These are phyloP conservation scores for Cutaneotrichosporon sp. DNA, from an alignment of 1,284 basidiomycete genomes.

Conservation along the genomic window DNA sequence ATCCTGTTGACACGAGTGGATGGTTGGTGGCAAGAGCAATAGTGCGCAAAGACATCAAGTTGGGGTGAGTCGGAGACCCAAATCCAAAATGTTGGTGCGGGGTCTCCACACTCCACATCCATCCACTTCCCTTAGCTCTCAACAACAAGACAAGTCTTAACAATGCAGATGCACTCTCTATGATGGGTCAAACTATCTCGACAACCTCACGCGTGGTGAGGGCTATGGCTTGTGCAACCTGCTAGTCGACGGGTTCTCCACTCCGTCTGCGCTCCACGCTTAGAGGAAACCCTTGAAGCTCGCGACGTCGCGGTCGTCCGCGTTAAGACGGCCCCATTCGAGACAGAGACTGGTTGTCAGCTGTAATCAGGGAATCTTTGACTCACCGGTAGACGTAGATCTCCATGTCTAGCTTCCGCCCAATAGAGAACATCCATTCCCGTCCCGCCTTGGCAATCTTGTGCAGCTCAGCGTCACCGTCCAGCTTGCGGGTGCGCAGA, in stretches of 20 bases:
- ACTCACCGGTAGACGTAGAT: constrained; percentile 69
- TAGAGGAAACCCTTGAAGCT: constrained; percentile 34
- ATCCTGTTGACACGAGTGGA: not conserved
- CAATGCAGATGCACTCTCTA: not conserved
- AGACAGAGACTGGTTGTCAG: constrained; percentile 61
- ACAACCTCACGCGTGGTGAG: not conserved
- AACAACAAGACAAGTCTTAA: not conserved
- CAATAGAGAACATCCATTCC: constrained; percentile 81
- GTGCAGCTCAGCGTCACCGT: constrained; percentile 71
- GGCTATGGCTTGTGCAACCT: not conserved
- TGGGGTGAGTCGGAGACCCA: not conserved
- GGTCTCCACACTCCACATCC: not conserved
- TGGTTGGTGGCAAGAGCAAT: not conserved
- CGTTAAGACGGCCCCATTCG: constrained; percentile 80
- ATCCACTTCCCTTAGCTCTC: not conserved
- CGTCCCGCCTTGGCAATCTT: constrained; percentile 83
- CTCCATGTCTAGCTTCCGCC: constrained; percentile 83
- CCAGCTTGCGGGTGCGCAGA: constrained; percentile 54
- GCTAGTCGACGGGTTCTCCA: not conserved
- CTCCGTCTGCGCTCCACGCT: not conserved
- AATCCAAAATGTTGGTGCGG: not conserved
- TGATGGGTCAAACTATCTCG: not conserved
- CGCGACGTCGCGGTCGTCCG: constrained; percentile 77
- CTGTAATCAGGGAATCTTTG: no score
- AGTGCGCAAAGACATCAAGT: not conserved